Evolutionary conservation across 106 monocot species (phyloP), one percentile per base, ranked within the genome.

Genomic region (Dendrobium nobile): DNA sequence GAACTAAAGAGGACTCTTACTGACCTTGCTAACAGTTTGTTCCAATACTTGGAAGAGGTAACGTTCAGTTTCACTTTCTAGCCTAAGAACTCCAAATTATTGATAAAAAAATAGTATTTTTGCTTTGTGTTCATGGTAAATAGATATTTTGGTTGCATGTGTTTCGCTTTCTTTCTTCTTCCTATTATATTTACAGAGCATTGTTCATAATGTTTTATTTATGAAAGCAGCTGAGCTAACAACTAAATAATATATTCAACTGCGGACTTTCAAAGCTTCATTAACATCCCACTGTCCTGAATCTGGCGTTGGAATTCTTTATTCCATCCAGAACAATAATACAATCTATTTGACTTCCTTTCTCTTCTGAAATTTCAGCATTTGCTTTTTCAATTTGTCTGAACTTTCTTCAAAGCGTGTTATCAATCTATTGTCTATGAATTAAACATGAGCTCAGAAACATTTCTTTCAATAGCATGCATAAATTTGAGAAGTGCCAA

Each of bases 1-100:
- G 87, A 81, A 6, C 86, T 80, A 13, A 88, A 86, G 84, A 81
- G 79, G 84, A 22, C 81, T 19, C 85, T 92, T 33, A 85, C 87
- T 15, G 81, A 86, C 16, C 85, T 89, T 26, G 87, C 85, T 56
- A 85, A 88, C 83, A 84, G 74, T 47, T 78, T 95, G 77, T 91
- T 95, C 73, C 73, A 75, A 80, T 77, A 51, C 89, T 78, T 95
- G 79, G 92, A 92, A 77, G 85, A 92, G 92, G 95, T 95, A 83
- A 67, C 20, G 7, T 37, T 70, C 26, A 10, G 59, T 68, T 31
- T 45, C 9, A 20, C n/a, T 11, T 65, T 65, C 64, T 37, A 9
- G 9, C 11, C 13, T 33, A 4, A 70, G 16, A 0, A 5, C 70
- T 27, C 15, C 4, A 31, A 70, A 70, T 70, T 70, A 31, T 31